These are phyloP conservation scores for Rhynchospora breviuscula DNA, from an alignment of 176 grass and related monocot genomes.

Conservation along the genomic window DNA sequence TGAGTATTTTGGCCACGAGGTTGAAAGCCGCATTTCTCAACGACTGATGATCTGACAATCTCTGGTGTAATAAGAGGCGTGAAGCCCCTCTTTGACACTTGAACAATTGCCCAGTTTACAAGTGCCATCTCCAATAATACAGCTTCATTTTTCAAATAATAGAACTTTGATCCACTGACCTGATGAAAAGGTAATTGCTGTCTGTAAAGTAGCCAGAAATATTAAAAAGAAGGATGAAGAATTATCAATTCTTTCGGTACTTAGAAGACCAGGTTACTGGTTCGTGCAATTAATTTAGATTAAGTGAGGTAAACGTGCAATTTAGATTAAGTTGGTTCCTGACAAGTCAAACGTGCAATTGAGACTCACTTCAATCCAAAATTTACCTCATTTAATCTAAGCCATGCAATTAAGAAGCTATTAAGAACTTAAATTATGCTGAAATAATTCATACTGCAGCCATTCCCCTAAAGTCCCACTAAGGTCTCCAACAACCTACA, in stretches of 20 bases:
- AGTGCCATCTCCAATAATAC: conserved; percentile 89
- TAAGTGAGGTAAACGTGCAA: too few species aligned
- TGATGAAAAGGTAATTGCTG: conserved; percentile 17
- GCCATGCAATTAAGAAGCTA: neutral
- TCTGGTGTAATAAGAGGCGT: conserved; percentile 91
- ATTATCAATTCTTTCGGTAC: neutral
- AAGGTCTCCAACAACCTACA: neutral
- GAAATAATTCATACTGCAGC: neutral
- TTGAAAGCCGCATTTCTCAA: conserved; percentile 96
- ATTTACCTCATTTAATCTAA: neutral
- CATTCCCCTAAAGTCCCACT: neutral
- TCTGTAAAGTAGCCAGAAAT: neutral
- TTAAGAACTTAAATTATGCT: neutral
- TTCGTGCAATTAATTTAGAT: neutral
- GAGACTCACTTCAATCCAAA: neutral
- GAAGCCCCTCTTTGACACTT: conserved; percentile 88
- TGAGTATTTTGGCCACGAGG: conserved; percentile 90
- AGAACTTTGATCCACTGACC: conserved; percentile 97
- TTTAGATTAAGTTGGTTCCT: neutral
- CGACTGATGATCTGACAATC: conserved; percentile 86
- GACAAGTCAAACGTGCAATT: neutral
- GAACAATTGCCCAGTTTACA: conserved; percentile 71
- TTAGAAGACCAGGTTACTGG: neutral
- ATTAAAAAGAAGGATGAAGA: neutral
- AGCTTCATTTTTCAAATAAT: conserved; percentile 97